phyloP scores from a whole-genome alignment of 805 yeast species.

The Teunomyces funiuensis region DNA sequence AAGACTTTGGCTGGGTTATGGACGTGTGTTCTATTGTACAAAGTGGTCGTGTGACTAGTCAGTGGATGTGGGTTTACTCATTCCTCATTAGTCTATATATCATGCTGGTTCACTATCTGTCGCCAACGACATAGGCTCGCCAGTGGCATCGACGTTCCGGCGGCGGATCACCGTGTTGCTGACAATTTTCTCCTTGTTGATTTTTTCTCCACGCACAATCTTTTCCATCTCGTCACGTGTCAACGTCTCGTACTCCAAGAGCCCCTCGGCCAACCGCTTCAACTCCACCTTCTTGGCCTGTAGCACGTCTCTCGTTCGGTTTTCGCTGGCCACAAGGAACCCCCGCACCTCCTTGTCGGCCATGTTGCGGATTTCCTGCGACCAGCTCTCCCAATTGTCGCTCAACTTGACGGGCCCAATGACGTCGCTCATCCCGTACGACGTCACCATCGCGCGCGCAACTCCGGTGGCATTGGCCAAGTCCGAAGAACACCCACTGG shows the following conservation, averaged over 20 bases:
- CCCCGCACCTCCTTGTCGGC: conserved; percentile 92
- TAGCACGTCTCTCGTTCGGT: conserved; percentile 71
- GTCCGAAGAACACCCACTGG: conserved; percentile 94
- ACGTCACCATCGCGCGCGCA: conserved; percentile 95
- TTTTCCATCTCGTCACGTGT: conserved; percentile 88
- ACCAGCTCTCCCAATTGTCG: conserved; percentile 95
- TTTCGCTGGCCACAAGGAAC: conserved; percentile 71
- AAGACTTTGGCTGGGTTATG: neutral
- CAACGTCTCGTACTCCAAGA: conserved; percentile 92
- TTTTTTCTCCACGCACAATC: conserved; percentile 75
- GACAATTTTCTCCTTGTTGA: conserved; percentile 65
- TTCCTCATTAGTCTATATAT: neutral
- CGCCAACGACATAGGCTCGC: neutral
- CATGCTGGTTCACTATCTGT: neutral
- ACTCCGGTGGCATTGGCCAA: conserved; percentile 84
- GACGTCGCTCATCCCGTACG: conserved; percentile 92
- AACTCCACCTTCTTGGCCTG: conserved; percentile 65
- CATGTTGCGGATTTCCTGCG: conserved; percentile 78
- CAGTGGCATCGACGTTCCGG: neutral
- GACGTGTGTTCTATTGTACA: too few relatives aligned
- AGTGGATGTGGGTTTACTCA: neutral
- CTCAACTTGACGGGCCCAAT: conserved; percentile 91
- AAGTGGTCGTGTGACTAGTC: neutral
- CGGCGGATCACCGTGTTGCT: conserved; percentile 63
- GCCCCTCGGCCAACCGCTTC: conserved; percentile 86